phyloP scores from a whole-genome alignment of 176 grass and related monocot species.

The Ensete ventricosum region DNA sequence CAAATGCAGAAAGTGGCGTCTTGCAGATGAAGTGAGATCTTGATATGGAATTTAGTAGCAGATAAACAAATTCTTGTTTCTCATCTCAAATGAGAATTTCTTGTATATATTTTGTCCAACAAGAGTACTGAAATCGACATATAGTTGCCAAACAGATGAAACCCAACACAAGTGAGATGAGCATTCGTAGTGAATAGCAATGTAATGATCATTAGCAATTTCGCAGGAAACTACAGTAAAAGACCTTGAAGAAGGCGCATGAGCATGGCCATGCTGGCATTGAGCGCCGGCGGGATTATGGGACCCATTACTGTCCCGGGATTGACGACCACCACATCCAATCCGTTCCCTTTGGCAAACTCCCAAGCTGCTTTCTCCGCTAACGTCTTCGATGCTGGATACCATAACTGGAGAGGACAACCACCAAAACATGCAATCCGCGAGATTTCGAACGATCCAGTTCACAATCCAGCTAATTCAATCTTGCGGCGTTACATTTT shows the following conservation, averaged over 20 bases:
- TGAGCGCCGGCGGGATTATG: slow-evolving; percentile 57
- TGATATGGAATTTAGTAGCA: too few relatives aligned
- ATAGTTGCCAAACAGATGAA: too few relatives aligned
- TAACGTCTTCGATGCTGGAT: slow-evolving; percentile 72
- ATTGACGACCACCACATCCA: slow-evolving; percentile 74
- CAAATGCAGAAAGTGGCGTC: too few relatives aligned
- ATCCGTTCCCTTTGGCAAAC: slow-evolving; percentile 70
- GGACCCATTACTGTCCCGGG: slow-evolving; percentile 66
- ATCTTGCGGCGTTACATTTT: not conserved
- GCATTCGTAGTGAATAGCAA: not conserved
- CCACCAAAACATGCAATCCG: not conserved
- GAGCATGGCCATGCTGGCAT: slow-evolving; percentile 71
- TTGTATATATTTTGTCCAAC: too few relatives aligned
- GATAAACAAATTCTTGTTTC: too few relatives aligned
- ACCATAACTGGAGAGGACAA: slow-evolving; percentile 55
- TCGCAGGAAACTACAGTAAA: not conserved
- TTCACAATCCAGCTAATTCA: not conserved
- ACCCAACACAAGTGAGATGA: too few relatives aligned
- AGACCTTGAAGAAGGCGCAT: slow-evolving; percentile 48
- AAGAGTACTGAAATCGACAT: too few relatives aligned
- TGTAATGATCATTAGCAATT: not conserved
- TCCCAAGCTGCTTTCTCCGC: slow-evolving; percentile 88
- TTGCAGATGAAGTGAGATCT: too few relatives aligned
- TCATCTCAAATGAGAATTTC: too few relatives aligned
- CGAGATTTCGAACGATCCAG: not conserved